Conservation (phyloP, 2,329 filamentous ascomycete genomes). For the Aspergillus sp. region DNA sequence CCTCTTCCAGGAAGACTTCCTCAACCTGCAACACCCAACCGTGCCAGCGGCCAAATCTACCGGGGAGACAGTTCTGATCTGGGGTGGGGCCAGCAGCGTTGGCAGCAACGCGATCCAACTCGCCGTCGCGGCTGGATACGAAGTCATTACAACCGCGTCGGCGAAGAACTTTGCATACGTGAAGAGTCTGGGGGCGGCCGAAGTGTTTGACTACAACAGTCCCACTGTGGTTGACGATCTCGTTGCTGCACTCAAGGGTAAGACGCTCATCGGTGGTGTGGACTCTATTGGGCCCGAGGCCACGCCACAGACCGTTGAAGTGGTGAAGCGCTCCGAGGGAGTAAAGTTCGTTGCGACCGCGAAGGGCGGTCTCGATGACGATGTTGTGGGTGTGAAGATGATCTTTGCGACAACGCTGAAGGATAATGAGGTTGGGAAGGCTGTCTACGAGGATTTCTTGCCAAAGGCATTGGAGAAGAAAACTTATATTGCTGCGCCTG, state of each 20-base stretch:
- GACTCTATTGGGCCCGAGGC: constrained; percentile 10
- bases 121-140: constrained; percentile 40
- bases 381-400: constrained; percentile 14
- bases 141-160: constrained; percentile 41
- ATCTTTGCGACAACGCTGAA: constrained; percentile 24
- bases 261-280: constrained; percentile 9
- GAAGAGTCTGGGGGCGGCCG: constrained; percentile 44
- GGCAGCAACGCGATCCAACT: constrained; percentile 49
- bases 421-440: constrained; percentile 25
- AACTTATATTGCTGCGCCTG: constrained; percentile 1
- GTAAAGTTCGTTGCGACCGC: too few species aligned
- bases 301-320: constrained; percentile 9
- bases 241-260: constrained; percentile 13
- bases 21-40: constrained; percentile 22
- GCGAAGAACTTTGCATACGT: constrained; percentile 47
- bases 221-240: constrained; percentile 14
- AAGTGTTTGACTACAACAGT: constrained; percentile 47
- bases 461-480: constrained; percentile 27
- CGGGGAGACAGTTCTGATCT: constrained; percentile 18
- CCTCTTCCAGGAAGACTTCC: constrained; percentile 26
- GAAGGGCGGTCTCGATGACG: too few species aligned
- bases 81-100: constrained; percentile 47
- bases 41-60: constrained; percentile 11
- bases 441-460: constrained; percentile 33
- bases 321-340: too few species aligned